A percentile compares a stretch with the other conserved stretches of the same genome.
Conservation (phyloP, 208 protist species). For the Phytomonas francai region DNA sequence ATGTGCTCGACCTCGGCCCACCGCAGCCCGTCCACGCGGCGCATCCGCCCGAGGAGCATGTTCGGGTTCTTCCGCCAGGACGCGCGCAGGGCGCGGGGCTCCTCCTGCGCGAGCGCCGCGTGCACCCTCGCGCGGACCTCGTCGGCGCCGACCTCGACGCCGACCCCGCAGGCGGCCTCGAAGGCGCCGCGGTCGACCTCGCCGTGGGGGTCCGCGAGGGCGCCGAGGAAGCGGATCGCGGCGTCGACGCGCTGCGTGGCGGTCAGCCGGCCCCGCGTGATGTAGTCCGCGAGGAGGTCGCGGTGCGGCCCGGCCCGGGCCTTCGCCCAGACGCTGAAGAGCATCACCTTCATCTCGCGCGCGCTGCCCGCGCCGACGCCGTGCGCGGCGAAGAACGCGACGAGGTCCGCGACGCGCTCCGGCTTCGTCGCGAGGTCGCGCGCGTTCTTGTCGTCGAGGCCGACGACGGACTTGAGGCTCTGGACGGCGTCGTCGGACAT, state of each 20-base stretch:
- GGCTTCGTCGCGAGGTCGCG: slow-evolving; percentile 81
- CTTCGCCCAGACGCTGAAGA: slow-evolving; percentile 81
- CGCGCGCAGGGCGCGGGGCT: slow-evolving; percentile 40
- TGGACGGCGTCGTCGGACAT: slow-evolving; percentile 22
- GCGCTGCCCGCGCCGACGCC: slow-evolving; percentile 31
- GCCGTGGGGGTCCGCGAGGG: slow-evolving; percentile 18
- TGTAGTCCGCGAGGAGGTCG: slow-evolving; percentile 51
- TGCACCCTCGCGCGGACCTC: slow-evolving; percentile 42
- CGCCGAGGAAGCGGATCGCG: slow-evolving; percentile 70
- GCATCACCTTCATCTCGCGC: slow-evolving; percentile 81
- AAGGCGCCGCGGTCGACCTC: slow-evolving; percentile 37
- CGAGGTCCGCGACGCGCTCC: slow-evolving; percentile 75
- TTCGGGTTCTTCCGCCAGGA: slow-evolving; percentile 80
- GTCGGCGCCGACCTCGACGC: slow-evolving; percentile 42
- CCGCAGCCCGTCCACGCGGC: slow-evolving; percentile 47
- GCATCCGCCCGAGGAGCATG: slow-evolving; percentile 80
- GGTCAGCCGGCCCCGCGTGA: slow-evolving; percentile 55
- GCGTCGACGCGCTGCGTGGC: slow-evolving; percentile 83
- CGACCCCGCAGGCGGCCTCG: slow-evolving; percentile 72
- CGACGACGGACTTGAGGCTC: slow-evolving; percentile 68
- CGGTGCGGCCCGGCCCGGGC: slow-evolving; percentile 67
- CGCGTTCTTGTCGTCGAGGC: slow-evolving; percentile 85
- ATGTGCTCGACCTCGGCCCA: slow-evolving; percentile 72
- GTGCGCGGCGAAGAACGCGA: slow-evolving; percentile 63
- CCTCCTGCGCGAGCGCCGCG: slow-evolving; percentile 40